Evolutionary conservation across 345 rosid species (phyloP).

Genomic region (Diplotaxis tenuifolia): DNA sequence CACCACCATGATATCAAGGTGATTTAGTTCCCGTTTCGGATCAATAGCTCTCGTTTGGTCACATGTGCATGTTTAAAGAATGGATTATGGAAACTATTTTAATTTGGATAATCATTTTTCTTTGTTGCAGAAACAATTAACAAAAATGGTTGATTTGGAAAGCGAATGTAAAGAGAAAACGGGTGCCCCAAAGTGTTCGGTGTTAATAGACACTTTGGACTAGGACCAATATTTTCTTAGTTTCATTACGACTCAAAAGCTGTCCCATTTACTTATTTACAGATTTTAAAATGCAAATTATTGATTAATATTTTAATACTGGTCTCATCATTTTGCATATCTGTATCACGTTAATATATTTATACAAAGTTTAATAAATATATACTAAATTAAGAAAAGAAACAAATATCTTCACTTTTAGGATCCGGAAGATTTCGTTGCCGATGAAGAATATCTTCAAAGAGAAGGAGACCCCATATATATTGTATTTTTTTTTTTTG

Average conservation of each 20-base stretch:
- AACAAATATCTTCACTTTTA: neutral
- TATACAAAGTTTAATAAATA: neutral
- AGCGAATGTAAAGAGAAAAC: slow-evolving; percentile 1
- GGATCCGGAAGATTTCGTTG: neutral
- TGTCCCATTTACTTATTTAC: slow-evolving; percentile 11
- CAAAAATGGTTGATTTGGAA: slow-evolving; percentile 16
- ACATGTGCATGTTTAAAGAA: neutral
- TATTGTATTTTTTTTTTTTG: too few relatives aligned
- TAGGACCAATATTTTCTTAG: slow-evolving; percentile 10
- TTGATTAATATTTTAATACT: slow-evolving; percentile 4
- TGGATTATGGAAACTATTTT: neutral
- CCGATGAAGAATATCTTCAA: neutral
- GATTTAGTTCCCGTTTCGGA: neutral
- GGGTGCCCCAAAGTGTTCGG: slow-evolving; percentile 24
- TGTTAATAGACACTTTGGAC: slow-evolving; percentile 30
- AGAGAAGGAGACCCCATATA: too few relatives aligned
- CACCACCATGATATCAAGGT: neutral
- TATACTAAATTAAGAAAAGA: neutral
- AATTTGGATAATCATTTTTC: neutral
- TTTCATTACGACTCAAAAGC: slow-evolving; percentile 21
- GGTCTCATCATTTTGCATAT: slow-evolving; percentile 18
- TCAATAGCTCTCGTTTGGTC: neutral
- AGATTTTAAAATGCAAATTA: slow-evolving; percentile 2
- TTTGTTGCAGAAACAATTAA: neutral
- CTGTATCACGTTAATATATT: slow-evolving; percentile 6